These are phyloP conservation scores for Zasmidium cellare DNA, from an alignment of 2,329 filamentous ascomycete genomes.

Conservation along the genomic window DNA sequence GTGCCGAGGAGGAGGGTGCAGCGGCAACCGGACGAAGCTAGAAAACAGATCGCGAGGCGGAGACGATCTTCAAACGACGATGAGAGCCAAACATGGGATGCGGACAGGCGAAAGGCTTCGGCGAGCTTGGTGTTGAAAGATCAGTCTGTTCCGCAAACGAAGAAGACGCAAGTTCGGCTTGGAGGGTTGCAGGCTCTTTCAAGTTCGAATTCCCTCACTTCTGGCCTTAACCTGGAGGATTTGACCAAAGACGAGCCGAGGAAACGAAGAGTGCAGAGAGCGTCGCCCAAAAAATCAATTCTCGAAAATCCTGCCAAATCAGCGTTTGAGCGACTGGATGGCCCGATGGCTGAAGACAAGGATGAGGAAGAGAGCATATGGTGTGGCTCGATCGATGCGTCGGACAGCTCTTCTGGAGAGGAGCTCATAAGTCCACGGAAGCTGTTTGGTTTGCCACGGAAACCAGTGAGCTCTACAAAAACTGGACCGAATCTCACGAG, in stretches of 20 bases:
- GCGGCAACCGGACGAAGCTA: not conserved
- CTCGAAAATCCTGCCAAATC: no score
- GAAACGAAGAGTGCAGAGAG: no score
- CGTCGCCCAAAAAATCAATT: no score
- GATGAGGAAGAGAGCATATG: slow-evolving; percentile 38
- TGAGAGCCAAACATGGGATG: not conserved
- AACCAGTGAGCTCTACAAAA: not conserved
- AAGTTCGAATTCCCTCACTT: no score
- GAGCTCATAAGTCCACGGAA: slow-evolving; percentile 30
- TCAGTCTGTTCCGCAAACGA: not conserved
- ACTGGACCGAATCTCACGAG: slow-evolving; percentile 8
- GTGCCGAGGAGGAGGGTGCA: not conserved
- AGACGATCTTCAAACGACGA: not conserved
- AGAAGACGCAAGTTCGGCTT: not conserved
- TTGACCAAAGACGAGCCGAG: no score
- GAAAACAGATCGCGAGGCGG: no score
- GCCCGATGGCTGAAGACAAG: slow-evolving; percentile 17
- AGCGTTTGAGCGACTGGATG: no score
- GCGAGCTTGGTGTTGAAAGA: not conserved
- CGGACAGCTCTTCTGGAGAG: slow-evolving; percentile 22
- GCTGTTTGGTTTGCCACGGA: slow-evolving; percentile 21
- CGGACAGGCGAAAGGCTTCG: not conserved
- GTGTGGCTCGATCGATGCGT: slow-evolving; percentile 30
- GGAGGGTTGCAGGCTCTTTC: not conserved
- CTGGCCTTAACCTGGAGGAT: no score